Evolutionary conservation across 2,329 filamentous ascomycete species (phyloP), one percentile per base, ranked within the genome.

Genomic region (Calycina herbarum): DNA sequence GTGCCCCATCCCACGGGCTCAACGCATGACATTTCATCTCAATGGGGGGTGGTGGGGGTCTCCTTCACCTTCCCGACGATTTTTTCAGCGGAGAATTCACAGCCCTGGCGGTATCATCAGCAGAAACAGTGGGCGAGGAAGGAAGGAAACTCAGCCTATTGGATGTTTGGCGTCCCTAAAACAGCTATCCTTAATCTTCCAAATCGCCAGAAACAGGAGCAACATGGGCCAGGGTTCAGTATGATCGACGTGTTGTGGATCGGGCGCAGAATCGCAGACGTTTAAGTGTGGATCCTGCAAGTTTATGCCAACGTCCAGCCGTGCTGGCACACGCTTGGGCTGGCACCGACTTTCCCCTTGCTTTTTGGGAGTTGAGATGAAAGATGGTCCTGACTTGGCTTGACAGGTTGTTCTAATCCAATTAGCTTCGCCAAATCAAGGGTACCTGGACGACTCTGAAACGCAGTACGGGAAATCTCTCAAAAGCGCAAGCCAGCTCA

Each of bases 21-120:
- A 51, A 45, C 38, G 64, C 64, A 66, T 66, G 57, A 63, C 33
- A 27, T 24, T 57, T 63, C 45, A 63, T 66, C 64, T 66, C 45
- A 60, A 27, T 8, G 8, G 38, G 38, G 20, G 24, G 27, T 29
- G 27, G 27, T 29, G 27, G 24, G n/a, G 10, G 33, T 45, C 24
- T 27, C 54, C 54, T 33, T 33, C 24, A 20, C 20, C 45, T 10
- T 51, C 45, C 45, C 57, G 58, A 11, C 35, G 31, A 45, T 33
- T 29, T 24, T 1, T 4, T 27, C 27, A 20, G 59, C 42, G 59
- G 27, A 51, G 59, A 27, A 24, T 48, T 24, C 45, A 51, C 45
- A 61, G 27, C 40, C 17, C 24, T 35, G 17, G 40, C 7, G 13
- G 45, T 51, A 20, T 51, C 42, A 48, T 17, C 45, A 51, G 45